Evolutionary conservation across 805 yeast genomes (phyloP).

Genomic region (Ogataea neopini): DNA sequence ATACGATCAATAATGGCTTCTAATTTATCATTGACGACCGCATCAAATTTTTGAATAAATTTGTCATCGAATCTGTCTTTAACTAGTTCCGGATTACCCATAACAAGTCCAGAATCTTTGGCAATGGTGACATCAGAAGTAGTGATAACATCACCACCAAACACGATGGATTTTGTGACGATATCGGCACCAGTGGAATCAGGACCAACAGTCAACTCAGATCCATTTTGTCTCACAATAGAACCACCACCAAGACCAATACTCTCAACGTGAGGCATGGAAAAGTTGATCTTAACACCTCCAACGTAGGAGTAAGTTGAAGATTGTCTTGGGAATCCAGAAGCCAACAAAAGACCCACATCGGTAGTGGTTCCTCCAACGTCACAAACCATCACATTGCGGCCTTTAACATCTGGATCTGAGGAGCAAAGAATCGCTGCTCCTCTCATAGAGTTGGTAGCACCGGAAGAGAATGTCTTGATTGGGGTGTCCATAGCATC

Average conservation of each 20-base stretch:
- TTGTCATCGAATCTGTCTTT: background rate
- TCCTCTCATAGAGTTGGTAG: constrained; percentile 48
- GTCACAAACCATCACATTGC: constrained; percentile 43
- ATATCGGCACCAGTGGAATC: constrained; percentile 49
- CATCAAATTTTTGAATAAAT: background rate
- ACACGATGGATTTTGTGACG: constrained; percentile 34
- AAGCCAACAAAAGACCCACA: constrained; percentile 43
- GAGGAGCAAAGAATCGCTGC: constrained; percentile 42
- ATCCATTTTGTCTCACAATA: constrained; percentile 33
- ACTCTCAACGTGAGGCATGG: constrained; percentile 51
- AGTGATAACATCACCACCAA: constrained; percentile 43
- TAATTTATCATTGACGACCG: constrained; percentile 28
- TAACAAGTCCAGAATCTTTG: background rate
- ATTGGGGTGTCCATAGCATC: constrained; percentile 43
- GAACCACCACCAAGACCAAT: constrained; percentile 54
- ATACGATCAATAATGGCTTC: constrained; percentile 45
- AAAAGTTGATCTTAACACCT: constrained; percentile 48
- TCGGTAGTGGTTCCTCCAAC: constrained; percentile 53
- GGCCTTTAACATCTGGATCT: constrained; percentile 26
- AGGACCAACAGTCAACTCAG: constrained; percentile 41
- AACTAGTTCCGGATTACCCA: constrained; percentile 4
- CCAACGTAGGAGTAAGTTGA: constrained; percentile 43
- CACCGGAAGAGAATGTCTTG: constrained; percentile 47
- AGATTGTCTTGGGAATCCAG: constrained; percentile 48
- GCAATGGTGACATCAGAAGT: constrained; percentile 45